Conservation (phyloP, 1,284 basidiomycete genomes). For the Caloboletus firmus region DNA sequence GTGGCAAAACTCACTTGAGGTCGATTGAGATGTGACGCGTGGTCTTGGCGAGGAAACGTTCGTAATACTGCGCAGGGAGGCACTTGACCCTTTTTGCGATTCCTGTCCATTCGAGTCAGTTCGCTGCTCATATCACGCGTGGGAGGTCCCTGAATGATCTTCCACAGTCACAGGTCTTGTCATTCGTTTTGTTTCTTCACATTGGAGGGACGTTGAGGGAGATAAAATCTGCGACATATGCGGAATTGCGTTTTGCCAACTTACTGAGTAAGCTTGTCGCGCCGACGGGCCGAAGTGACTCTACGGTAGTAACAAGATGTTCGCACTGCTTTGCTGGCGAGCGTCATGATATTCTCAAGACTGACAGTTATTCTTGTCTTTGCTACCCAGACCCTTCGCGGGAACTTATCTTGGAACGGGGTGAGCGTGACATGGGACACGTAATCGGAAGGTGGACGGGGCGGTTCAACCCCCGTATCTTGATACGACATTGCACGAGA, state of each 20-base stretch:
- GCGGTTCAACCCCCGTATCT: background rate
- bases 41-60: background rate
- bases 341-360: background rate
- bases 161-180: background rate
- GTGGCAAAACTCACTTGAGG: background rate
- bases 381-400: background rate
- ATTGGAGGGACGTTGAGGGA: background rate
- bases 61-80: background rate
- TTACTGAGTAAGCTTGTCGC: background rate
- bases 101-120: background rate
- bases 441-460: constrained; percentile 7
- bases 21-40: background rate
- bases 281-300: background rate
- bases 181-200: constrained; percentile 1
- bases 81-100: background rate
- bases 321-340: background rate
- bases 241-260: background rate
- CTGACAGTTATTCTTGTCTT: background rate
- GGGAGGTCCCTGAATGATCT: background rate
- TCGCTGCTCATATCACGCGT: background rate
- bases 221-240: background rate
- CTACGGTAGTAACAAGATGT: background rate
- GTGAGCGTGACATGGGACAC: constrained; percentile 1
- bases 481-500: background rate
- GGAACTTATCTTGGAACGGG: background rate